Conservation (phyloP, 106 monocot genomes). For the Platanthera guangdongensis region DNA sequence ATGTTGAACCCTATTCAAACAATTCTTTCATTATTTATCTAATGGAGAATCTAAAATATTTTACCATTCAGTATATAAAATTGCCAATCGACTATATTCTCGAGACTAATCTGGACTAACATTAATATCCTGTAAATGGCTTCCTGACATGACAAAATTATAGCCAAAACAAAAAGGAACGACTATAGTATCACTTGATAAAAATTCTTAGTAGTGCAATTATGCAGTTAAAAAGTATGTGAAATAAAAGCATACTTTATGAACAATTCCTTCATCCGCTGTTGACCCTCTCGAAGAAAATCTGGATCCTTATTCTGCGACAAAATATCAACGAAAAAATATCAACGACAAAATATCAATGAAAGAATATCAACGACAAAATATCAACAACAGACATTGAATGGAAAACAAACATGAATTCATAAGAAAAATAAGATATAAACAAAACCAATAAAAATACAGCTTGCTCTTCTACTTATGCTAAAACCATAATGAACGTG, state of each 20-base stretch:
- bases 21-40: background rate
- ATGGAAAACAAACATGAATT: background rate
- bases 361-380: background rate
- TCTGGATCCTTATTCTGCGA: conserved; percentile 56
- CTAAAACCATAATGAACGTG: background rate
- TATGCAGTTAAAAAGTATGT: background rate
- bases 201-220: background rate
- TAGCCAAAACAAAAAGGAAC: background rate
- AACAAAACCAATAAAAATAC: background rate
- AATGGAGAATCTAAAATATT: background rate
- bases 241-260: conserved; percentile 31
- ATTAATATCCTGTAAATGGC: background rate
- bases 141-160: background rate
- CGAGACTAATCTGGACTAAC: background rate
- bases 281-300: conserved; percentile 35
- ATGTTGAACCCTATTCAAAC: background rate
- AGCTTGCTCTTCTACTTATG: background rate
- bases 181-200: background rate
- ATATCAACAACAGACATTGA: background rate
- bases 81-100: background rate
- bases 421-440: background rate
- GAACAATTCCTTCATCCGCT: conserved; percentile 49
- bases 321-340: background rate
- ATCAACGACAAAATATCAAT: background rate
- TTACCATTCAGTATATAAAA: background rate